Base-by-base conservation (phyloP, 1,139 yeast species). In the Kurtzmaniella quercitrusa region DNA sequence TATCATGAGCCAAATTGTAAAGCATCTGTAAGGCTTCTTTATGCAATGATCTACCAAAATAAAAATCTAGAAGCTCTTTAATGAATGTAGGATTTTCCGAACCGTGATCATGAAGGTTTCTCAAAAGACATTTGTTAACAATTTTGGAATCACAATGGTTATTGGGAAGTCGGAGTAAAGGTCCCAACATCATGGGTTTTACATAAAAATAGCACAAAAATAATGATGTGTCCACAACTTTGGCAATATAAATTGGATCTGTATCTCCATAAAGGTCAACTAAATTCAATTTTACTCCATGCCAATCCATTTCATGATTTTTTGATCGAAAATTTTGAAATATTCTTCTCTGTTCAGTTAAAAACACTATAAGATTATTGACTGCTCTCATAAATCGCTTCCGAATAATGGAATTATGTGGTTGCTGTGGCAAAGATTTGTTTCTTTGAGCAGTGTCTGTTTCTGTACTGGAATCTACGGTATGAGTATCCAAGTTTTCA, bases 41-140 rank as follows among this genome's bases (percentile, higher is more conserved):
- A 60, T 90, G 96, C 40, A 79, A 60, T 1, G 66, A 60, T 45
- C 85, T 71, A 9, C 86, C 80, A 55, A 70, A 83, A 55, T 85
- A 88, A 56, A 88, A 93, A 57, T 88, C 96, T 12, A 89, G 74
- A 38, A 93, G 68, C 52, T 90, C 97, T 39, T 75, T 77, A 54
- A 80, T 75, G 57, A 79, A 75, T 5, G 70, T 68, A 8, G 75
- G 68, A 29, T 70, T 65, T n/a, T 33, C 33, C n/a, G 17, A 14
- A 15, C 48, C 47, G 41, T 63, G 67, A 6, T 54, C 49, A 43
- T 61, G 63, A n/a, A 61, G 41, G 48, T 62, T 59, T 14, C 57
- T 55, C 33, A 71, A 54, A 31, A 91, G 72, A 44, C 79, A 72
- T 5, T 66, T 62, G 43, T 79, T 77, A 2, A 89, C 96, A 2